Evolutionary conservation across 1,284 basidiomycete genomes (phyloP).

Genomic region (Rhodotorula sp.): DNA sequence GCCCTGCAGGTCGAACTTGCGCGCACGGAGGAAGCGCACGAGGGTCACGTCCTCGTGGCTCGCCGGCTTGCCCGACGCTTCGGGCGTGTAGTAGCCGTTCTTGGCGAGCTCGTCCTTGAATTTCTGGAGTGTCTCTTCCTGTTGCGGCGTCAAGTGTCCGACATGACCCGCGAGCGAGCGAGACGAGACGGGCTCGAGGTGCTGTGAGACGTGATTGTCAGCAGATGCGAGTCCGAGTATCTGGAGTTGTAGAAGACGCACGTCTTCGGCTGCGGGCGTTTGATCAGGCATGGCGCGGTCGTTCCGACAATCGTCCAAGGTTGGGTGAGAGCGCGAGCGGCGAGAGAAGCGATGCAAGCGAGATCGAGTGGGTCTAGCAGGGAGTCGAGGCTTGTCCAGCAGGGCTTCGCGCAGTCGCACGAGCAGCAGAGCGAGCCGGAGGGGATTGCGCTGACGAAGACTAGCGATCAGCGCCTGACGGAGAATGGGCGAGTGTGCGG

Average conservation of each 20-base stretch:
- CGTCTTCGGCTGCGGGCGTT: neutral
- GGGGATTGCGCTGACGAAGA: no score
- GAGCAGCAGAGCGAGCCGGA: no score
- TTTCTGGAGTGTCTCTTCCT: constrained; percentile 56
- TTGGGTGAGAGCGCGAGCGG: no score
- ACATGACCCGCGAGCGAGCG: constrained; percentile 56
- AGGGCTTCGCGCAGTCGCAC: no score
- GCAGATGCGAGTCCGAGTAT: neutral
- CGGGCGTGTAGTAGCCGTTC: constrained; percentile 56
- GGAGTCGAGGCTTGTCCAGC: no score
- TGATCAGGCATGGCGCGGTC: no score
- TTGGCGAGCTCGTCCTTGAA: constrained; percentile 61
- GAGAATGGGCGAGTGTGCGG: no score
- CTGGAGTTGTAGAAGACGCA: neutral
- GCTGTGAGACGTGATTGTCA: neutral
- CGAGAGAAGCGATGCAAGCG: no score
- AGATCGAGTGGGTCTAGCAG: no score
- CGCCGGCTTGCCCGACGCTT: neutral
- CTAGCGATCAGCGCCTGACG: no score
- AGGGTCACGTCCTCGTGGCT: constrained; percentile 64
- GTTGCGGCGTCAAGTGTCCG: constrained; percentile 58
- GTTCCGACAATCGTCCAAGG: no score
- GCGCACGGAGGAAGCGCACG: constrained; percentile 73
- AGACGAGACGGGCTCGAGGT: neutral
- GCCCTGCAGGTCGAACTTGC: constrained; percentile 63